Conservation (phyloP, 139 green algal genomes). For the Closterium sp. region DNA sequence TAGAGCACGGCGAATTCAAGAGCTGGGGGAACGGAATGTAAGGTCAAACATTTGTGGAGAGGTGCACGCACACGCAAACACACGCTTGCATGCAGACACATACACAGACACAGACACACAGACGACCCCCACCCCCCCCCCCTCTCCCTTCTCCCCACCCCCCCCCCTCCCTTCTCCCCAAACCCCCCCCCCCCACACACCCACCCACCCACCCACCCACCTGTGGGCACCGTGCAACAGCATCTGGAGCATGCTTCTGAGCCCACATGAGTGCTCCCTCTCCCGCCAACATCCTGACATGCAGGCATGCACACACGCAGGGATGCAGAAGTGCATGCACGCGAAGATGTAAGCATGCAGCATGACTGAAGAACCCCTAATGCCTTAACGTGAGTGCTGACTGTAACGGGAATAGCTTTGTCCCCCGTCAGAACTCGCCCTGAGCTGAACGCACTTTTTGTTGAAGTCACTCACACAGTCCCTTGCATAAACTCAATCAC, state of each 20-base stretch:
- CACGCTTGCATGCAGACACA: neutral
- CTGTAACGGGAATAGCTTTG: no score
- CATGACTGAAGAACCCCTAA: neutral
- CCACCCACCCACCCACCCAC: neutral
- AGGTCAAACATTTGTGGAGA: no score
- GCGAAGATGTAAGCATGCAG: neutral
- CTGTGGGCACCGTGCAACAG: neutral
- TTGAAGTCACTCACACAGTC: neutral
- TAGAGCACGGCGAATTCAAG: no score
- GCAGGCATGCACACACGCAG: neutral
- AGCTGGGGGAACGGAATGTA: no score
- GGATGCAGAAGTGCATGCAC: neutral
- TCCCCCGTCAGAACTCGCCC: no score
- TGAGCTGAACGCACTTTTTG: no score
- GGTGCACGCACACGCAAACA: no score
- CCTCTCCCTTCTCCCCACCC: no score
- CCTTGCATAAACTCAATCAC: neutral
- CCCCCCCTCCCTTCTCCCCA: no score
- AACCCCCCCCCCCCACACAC: no score
- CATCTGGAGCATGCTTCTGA: conserved; percentile 47
- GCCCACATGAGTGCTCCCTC: conserved; percentile 67
- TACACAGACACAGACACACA: neutral
- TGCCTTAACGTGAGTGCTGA: neutral
- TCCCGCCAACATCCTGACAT: conserved; percentile 69
- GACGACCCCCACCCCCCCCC: no score